A percentile compares a stretch with the other conserved stretches of the same genome.
Conservation (phyloP, 2,329 filamentous ascomycete genomes). For the Alternaria viburni region DNA sequence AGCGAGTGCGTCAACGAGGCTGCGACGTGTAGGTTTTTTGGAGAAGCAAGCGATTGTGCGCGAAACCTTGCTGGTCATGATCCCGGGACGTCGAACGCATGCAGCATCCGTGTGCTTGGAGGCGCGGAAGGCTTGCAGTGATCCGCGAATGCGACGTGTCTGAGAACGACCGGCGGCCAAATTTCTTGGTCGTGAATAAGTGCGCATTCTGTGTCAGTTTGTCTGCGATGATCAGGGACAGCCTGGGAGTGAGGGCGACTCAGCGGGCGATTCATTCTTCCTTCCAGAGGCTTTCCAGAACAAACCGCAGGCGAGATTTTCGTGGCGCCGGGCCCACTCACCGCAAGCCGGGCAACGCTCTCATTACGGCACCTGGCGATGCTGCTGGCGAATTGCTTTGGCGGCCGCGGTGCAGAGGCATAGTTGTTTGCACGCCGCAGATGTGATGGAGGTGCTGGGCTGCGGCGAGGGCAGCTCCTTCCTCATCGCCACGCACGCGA, state of each 20-base stretch:
- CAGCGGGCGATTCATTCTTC: not conserved
- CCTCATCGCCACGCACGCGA: not conserved
- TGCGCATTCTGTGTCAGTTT: conserved; percentile 18
- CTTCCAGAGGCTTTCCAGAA: conserved; percentile 34
- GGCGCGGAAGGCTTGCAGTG: conserved; percentile 41
- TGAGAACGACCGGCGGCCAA: conserved; percentile 23
- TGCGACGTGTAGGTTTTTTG: conserved; percentile 29
- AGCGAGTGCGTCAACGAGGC: conserved; percentile 10
- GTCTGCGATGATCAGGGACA: conserved; percentile 11
- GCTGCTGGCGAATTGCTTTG: not conserved
- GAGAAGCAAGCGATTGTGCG: conserved; percentile 32
- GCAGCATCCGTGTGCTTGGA: conserved; percentile 38
- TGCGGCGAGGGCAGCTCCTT: not conserved
- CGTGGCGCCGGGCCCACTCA: conserved; percentile 28
- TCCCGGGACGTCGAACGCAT: conserved; percentile 36
- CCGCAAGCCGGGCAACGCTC: conserved; percentile 27
- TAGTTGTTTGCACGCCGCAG: not conserved
- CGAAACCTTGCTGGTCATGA: conserved; percentile 31
- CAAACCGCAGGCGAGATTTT: conserved; percentile 26
- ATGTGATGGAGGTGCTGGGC: conserved; percentile 1
- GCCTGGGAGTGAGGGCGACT: conserved; percentile 14
- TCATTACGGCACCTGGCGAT: conserved; percentile 22
- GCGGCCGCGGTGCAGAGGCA: not conserved
- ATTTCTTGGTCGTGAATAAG: conserved; percentile 7
- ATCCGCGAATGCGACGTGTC: conserved; percentile 37